Conservation (phyloP, 1,139 yeast species). For the Magnusiomyces paraingens region DNA sequence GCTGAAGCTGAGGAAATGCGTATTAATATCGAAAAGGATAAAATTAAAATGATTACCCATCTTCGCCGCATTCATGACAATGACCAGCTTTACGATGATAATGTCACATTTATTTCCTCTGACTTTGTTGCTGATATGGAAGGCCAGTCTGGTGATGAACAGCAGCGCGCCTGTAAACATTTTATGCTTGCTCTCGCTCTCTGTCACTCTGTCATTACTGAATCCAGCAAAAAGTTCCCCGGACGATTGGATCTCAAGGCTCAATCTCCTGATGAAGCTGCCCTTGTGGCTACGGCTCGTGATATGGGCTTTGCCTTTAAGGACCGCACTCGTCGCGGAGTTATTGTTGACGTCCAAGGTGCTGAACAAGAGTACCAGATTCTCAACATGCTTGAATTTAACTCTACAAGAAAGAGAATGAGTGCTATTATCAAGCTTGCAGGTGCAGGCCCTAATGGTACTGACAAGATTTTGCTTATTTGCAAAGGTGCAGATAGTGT, state of each 20-base stretch:
- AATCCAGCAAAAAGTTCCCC: conserved; percentile 50
- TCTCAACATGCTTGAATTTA: conserved; percentile 73
- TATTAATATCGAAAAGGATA: conserved; percentile 49
- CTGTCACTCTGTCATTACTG: conserved; percentile 90
- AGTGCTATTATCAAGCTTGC: conserved; percentile 71
- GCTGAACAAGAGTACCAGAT: conserved; percentile 62
- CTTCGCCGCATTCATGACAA: conserved; percentile 45
- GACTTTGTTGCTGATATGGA: conserved; percentile 51
- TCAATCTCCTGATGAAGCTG: conserved; percentile 98
- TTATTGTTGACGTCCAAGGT: conserved; percentile 71
- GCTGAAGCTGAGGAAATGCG: conserved; percentile 41
- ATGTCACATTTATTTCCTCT: conserved; percentile 73
- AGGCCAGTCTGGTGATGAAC: conserved; percentile 47
- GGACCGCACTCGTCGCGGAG: conserved; percentile 66
- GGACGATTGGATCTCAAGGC: conserved; percentile 68
- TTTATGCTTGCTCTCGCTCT: conserved; percentile 85
- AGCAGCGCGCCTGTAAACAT: conserved; percentile 58
- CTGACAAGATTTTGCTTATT: conserved; percentile 45
- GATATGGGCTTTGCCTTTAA: conserved; percentile 83
- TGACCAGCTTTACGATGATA: conserved; percentile 55
- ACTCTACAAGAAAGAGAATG: conserved; percentile 93
- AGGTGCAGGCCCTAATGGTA: conserved; percentile 35
- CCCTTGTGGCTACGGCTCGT: conserved; percentile 87
- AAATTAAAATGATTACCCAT: conserved; percentile 54
- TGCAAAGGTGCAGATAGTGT: conserved; percentile 96